Evolutionary conservation across 441 rosid species (phyloP).

Genomic region (Pelargonium cotyledonis): DNA sequence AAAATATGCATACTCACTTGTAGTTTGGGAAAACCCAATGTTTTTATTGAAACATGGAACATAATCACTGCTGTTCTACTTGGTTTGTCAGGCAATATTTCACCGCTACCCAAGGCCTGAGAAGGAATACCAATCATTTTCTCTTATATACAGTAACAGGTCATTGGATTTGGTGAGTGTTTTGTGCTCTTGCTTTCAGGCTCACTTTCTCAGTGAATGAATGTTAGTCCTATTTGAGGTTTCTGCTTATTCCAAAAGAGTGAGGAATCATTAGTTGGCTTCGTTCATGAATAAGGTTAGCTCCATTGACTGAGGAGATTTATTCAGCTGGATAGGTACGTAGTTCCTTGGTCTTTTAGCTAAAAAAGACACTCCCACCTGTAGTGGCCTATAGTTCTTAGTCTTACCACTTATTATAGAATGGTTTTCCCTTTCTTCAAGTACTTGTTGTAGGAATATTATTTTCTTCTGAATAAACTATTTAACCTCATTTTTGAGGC

Average conservation of each 20-base stretch:
- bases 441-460: neutral
- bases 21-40: neutral
- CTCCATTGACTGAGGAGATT: too few species aligned
- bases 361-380: too few species aligned
- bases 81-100: constrained; percentile 69
- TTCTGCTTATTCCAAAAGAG: too few species aligned
- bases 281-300: too few species aligned
- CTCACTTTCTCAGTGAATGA: too few species aligned
- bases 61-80: constrained; percentile 1
- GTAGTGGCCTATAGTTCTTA: too few species aligned
- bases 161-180: constrained; percentile 81
- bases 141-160: constrained; percentile 78
- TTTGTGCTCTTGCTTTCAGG: neutral
- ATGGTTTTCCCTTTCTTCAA: neutral
- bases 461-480: neutral
- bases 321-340: too few species aligned
- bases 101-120: constrained; percentile 98
- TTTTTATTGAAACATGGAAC: neutral
- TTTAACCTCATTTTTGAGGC: neutral
- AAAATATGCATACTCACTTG: neutral
- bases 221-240: too few species aligned
- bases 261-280: too few species aligned
- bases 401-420: too few species aligned
- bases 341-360: too few species aligned
- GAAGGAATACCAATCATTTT: constrained; percentile 94